Base-by-base conservation (phyloP, 1,284 basidiomycete genomes). In the Leccinum variabile region DNA sequence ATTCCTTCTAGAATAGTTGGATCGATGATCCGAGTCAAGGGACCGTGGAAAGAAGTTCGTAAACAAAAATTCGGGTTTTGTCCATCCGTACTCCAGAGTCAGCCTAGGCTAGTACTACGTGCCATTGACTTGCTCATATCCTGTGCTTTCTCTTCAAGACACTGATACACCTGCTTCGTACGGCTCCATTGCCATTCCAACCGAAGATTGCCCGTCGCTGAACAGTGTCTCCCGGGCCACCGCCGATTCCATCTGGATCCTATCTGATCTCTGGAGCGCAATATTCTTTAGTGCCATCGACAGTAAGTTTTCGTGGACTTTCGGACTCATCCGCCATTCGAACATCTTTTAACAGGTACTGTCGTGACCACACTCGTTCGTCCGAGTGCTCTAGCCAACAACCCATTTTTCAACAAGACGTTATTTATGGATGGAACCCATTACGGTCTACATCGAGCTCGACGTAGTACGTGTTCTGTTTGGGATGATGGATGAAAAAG, bases 281-380 rank as follows among this genome's bases (percentile, higher is more conserved):
- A 88, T 92, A 28, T 88, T 95, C 71, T 80, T 95, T 53, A 89
- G 89, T 67, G 89, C 92, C 56, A 83, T 95, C 67, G 92, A 95
- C 73, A 91, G 91, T 85, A 32, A 32, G 5, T 70, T 60, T 58
- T 65, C 58, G 33, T 55, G 55, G 44, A 55, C 63, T 56, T 63
- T 11, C 37, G 3, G 10, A 3, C 46, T 9, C 44, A 46, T 37
- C n/a, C 41, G 10, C 22, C 22, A 22, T 22, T 1, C 28, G n/a
- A 35, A 7, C 60, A 60, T 59, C 60, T 57, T 44, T 57, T 60
- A 59, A 55, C 59, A 91, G 88, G 88, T 63, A 91, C 89, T 5
- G 85, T 91, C 67, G 88, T 90, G 64, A 91, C 91, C 39, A 92
- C 91, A 1, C 81, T 94, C 53, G 78, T 91, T 37, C 37, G 14